Conservation (phyloP, 129 eudicot genomes). For the Smallanthus sonchifolius region DNA sequence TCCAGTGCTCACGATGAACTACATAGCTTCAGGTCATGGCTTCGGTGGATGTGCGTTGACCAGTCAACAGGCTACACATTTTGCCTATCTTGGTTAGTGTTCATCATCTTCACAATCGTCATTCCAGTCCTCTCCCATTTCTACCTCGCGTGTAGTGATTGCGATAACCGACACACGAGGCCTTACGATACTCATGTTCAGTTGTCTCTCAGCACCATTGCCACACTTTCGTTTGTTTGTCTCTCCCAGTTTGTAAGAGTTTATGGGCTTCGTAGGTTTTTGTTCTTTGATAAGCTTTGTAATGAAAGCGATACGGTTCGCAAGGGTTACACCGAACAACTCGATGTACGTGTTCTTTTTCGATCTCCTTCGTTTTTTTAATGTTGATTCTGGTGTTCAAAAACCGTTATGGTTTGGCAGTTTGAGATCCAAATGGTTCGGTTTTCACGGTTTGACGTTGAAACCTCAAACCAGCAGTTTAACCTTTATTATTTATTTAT, state of each 20-base stretch:
- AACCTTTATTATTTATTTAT: too few species aligned
- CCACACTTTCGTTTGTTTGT: slow-evolving; percentile 74
- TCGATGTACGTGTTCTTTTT: slow-evolving; percentile 47
- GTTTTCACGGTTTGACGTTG: too few species aligned
- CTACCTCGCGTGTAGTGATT: slow-evolving; percentile 54
- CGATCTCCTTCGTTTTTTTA: neutral
- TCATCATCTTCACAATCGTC: slow-evolving; percentile 50
- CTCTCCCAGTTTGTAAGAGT: slow-evolving; percentile 49
- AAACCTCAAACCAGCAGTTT: too few species aligned
- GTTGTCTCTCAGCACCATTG: slow-evolving; percentile 69
- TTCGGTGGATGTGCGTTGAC: slow-evolving; percentile 83
- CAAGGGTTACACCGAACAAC: slow-evolving; percentile 51
- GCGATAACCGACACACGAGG: slow-evolving; percentile 59
- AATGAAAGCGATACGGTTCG: slow-evolving; percentile 79
- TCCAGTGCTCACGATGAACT: slow-evolving; percentile 73
- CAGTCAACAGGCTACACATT: slow-evolving; percentile 49
- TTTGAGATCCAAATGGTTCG: too few species aligned
- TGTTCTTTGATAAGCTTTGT: slow-evolving; percentile 80
- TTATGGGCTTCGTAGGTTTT: slow-evolving; percentile 69
- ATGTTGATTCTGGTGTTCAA: too few species aligned
- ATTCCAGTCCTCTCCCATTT: slow-evolving; percentile 71
- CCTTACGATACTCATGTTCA: slow-evolving; percentile 68
- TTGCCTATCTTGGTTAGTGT: slow-evolving; percentile 63
- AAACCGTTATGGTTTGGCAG: too few species aligned
- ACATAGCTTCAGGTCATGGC: slow-evolving; percentile 68